Conservation (phyloP, 345 rosid species). For the Brassica carinata region DNA sequence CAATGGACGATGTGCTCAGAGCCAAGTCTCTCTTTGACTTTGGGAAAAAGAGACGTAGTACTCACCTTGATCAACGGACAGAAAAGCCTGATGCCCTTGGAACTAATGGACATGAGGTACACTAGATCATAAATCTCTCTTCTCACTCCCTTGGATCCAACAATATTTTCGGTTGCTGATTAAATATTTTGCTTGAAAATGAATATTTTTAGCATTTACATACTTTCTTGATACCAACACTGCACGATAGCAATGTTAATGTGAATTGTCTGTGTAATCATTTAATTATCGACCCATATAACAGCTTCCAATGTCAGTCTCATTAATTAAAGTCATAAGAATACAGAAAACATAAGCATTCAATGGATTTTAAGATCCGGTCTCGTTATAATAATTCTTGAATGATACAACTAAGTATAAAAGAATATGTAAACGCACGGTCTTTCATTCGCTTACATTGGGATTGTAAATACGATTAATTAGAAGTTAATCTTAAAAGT, state of each 20-base stretch:
- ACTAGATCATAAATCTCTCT: neutral
- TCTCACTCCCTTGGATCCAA: neutral
- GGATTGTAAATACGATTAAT: conserved; percentile 21
- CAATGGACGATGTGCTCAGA: conserved; percentile 73
- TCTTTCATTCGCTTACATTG: conserved; percentile 8
- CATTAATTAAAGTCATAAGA: conserved; percentile 5
- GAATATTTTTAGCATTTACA: neutral
- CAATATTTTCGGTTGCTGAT: conserved; percentile 4
- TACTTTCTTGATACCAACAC: neutral
- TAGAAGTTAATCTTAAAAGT: neutral
- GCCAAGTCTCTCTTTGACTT: conserved; percentile 90
- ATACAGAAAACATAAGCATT: conserved; percentile 38
- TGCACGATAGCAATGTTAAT: neutral
- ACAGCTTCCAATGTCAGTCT: conserved; percentile 35
- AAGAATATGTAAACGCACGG: neutral
- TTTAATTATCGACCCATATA: conserved; percentile 37
- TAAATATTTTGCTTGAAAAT: neutral
- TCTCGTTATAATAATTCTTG: conserved; percentile 33
- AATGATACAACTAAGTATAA: conserved; percentile 3
- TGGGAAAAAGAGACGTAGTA: conserved; percentile 54
- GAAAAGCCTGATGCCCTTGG: conserved; percentile 80
- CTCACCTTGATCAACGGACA: conserved; percentile 41
- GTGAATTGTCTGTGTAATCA: conserved; percentile 24
- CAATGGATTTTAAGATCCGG: conserved; percentile 36
- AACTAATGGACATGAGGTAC: conserved; percentile 82